Evolutionary conservation across 345 rosid genomes (phyloP), one percentile per base, ranked within the genome.

Genomic region (Limnanthes douglasii): DNA sequence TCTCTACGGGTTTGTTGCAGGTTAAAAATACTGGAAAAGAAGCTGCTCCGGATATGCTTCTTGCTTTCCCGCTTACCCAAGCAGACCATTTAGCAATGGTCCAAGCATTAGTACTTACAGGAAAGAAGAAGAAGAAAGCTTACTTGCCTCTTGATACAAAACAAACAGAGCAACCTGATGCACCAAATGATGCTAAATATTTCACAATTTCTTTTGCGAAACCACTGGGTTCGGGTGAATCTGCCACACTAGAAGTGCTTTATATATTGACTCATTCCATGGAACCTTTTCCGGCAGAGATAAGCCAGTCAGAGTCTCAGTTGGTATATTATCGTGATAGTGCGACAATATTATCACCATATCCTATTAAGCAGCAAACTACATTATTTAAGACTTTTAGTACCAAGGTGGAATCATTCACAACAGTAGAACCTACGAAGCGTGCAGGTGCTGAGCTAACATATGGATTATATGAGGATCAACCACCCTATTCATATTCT

Each of bases 281-380:
- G 44, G 95, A 92, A 37, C 95, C 99, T 54, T 92, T 81, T 60
- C 99, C 99, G 0, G 48, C 53, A 37, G 99, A 85, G 68, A 92
- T 85, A 50, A 53, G 93, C 41, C 95, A 92, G 56, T 73, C 93
- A 35, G 99, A 92, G 45, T 53, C 99, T 27, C 99, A 92, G 68
- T 53, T 85, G 56, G 99, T 92, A 34, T 71, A 67, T 61, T 85
- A 65, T 50, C 83, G 53, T 24, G 95, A 92, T 41, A 75, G 81
- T 56, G 90, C 96, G 1, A 21, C 67, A 8, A 46, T 81, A 31
- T 54, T 85, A 57, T 92, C 93, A 11, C 95, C 90, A 0, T 81
- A 92, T 67, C 70, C 27, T 45, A 43, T 85, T 36, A 92, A 78
- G 62, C 67, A 73, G 55, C 99, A 92, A 50, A 48, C 66, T 13